phyloP scores from a whole-genome alignment of 176 grass and related monocot genomes.

The Triticum dicoccoides region DNA sequence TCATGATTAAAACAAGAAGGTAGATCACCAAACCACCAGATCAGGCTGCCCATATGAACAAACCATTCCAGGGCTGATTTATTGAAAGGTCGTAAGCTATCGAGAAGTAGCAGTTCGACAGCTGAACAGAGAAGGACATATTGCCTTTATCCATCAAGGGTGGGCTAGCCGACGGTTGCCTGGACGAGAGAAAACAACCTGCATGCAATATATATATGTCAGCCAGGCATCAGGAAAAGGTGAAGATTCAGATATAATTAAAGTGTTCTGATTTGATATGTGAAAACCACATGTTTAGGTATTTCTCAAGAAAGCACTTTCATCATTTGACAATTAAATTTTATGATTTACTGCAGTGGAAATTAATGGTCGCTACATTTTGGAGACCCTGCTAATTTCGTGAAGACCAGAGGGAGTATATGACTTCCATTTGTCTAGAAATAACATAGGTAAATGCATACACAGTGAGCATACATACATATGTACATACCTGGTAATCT shows the following conservation, averaged over 20 bases:
- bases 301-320: background rate
- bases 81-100: background rate
- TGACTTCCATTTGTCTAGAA: background rate
- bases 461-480: background rate
- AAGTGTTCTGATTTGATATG: background rate
- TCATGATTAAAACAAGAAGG: no score
- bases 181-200: conserved; percentile 11
- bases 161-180: background rate
- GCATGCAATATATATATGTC: background rate
- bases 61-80: background rate
- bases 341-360: background rate
- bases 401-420: background rate
- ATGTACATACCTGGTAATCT: background rate
- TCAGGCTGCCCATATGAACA: no score
- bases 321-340: background rate
- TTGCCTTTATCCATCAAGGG: background rate
- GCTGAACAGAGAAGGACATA: background rate
- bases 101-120: background rate
- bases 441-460: background rate
- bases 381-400: background rate
- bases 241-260: background rate
- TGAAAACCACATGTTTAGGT: background rate
- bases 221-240: background rate
- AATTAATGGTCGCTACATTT: background rate
- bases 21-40: no score